Evolutionary conservation across 1,139 yeast species (phyloP).

Genomic region (Yamadazyma jaroonii): DNA sequence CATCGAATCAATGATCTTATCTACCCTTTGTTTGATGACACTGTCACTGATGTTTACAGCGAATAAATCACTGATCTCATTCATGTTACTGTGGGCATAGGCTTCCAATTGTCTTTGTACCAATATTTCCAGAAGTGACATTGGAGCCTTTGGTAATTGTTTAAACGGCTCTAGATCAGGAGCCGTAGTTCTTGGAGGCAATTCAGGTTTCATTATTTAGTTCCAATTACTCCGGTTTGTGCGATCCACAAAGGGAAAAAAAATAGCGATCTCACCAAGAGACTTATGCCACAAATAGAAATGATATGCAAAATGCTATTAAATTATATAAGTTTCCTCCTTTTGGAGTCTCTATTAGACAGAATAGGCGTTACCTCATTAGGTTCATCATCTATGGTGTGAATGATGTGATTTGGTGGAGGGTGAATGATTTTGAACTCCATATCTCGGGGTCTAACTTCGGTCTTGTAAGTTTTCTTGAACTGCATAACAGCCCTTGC

Average conservation of each 20-base stretch:
- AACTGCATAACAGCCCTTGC: background rate
- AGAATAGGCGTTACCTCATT: no score
- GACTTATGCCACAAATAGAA: no score
- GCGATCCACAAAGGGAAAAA: no score
- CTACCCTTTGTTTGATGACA: conserved; percentile 6
- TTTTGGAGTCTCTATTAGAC: no score
- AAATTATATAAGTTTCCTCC: no score
- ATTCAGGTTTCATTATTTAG: no score
- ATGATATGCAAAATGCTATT: no score
- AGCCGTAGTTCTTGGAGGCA: background rate
- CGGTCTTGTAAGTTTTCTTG: background rate
- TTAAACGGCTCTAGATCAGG: conserved; percentile 1
- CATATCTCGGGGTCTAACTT: conserved; percentile 1
- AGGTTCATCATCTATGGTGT: no score
- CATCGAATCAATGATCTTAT: conserved; percentile 2
- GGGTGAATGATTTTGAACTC: conserved; percentile 5
- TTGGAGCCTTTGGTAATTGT: conserved; percentile 4
- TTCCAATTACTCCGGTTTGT: no score
- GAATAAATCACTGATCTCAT: conserved; percentile 35
- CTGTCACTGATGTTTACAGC: conserved; percentile 12
- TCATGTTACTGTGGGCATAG: conserved; percentile 31
- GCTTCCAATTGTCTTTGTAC: conserved; percentile 32
- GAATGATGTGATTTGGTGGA: no score
- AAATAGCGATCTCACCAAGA: no score
- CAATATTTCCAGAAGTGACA: conserved; percentile 21